A percentile compares a stretch with the other conserved stretches of the same genome.
phyloP scores from a whole-genome alignment of 1,284 basidiomycete genomes.

The Paramarasmius palmivorus region DNA sequence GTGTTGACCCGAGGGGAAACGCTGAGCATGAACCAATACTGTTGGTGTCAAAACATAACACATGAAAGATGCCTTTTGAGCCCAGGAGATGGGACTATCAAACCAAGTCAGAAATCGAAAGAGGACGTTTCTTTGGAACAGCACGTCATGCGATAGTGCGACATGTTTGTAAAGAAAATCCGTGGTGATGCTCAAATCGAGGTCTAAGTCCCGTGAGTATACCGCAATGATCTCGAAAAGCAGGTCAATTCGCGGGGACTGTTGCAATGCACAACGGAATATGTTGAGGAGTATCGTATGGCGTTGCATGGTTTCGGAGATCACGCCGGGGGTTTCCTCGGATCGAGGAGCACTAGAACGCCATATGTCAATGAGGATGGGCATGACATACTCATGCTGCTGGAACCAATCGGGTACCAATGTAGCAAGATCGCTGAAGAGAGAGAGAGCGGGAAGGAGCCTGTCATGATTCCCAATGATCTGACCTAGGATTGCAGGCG shows the following conservation, averaged over 20 bases:
- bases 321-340: constrained; percentile 45
- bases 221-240: constrained; percentile 88
- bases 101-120: constrained; percentile 88
- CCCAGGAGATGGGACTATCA: constrained; percentile 66
- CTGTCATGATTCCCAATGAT: constrained; percentile 62
- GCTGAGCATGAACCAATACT: constrained; percentile 75
- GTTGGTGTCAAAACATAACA: constrained; percentile 90
- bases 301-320: constrained; percentile 59
- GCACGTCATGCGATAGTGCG: constrained; percentile 60
- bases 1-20: constrained; percentile 48
- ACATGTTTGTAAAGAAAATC: constrained; percentile 91
- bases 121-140: constrained; percentile 83
- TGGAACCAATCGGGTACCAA: constrained; percentile 75
- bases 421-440: constrained; percentile 78
- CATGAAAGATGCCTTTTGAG: constrained; percentile 86
- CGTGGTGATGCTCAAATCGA: constrained; percentile 82
- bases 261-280: constrained; percentile 73
- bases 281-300: constrained; percentile 75
- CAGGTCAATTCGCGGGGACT: constrained; percentile 78
- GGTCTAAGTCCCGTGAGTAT: constrained; percentile 80
- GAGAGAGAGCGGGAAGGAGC: constrained; percentile 68
- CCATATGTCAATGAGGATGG: constrained; percentile 77
- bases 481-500: constrained; percentile 58
- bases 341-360: constrained; percentile 51
- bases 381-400: constrained; percentile 64